Percentiles rank a stretch among this genome's conserved stretches.
phyloP scores from a whole-genome alignment of 2,329 filamentous ascomycete species.

The Ceratocystiopsis sp. region DNA sequence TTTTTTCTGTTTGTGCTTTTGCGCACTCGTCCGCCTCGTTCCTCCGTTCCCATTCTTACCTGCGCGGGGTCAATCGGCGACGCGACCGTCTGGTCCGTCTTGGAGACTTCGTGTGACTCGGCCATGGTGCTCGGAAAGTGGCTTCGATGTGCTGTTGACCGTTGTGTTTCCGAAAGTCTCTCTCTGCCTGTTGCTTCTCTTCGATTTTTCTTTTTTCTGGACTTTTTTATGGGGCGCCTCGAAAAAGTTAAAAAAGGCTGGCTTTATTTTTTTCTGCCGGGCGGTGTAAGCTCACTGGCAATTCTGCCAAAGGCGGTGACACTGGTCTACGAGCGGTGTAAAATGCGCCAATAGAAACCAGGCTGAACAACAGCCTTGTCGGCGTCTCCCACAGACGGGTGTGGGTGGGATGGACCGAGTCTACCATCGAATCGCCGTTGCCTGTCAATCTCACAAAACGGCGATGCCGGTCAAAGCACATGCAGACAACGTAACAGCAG shows the following conservation, averaged over 20 bases:
- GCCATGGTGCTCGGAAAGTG: constrained; percentile 4
- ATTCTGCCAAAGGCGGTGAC: constrained; percentile 4
- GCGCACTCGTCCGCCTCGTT: neutral
- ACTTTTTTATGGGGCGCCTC: constrained; percentile 1
- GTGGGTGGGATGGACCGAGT: too few relatives aligned
- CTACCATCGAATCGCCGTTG: too few relatives aligned
- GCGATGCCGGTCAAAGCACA: too few relatives aligned
- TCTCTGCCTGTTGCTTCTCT: too few relatives aligned
- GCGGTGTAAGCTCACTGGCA: constrained; percentile 5
- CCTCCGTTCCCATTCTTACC: constrained; percentile 2
- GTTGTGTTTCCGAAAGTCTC: too few relatives aligned
- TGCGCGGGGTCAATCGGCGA: constrained; percentile 7
- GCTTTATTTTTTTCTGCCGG: constrained; percentile 9
- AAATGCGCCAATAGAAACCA: too few relatives aligned
- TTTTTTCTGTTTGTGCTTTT: neutral
- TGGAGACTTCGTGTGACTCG: constrained; percentile 4
- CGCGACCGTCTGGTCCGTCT: constrained; percentile 1
- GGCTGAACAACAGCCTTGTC: too few relatives aligned
- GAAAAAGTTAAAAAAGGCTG: constrained; percentile 2
- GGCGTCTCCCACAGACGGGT: too few relatives aligned
- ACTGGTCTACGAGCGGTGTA: too few relatives aligned
- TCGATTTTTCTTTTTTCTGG: neutral
- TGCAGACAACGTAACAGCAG: too few relatives aligned
- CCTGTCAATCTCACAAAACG: too few relatives aligned
- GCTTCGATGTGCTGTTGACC: neutral